Evolutionary conservation across 2,329 filamentous ascomycete species (phyloP).

Genomic region (Magnaporthales sp.): DNA sequence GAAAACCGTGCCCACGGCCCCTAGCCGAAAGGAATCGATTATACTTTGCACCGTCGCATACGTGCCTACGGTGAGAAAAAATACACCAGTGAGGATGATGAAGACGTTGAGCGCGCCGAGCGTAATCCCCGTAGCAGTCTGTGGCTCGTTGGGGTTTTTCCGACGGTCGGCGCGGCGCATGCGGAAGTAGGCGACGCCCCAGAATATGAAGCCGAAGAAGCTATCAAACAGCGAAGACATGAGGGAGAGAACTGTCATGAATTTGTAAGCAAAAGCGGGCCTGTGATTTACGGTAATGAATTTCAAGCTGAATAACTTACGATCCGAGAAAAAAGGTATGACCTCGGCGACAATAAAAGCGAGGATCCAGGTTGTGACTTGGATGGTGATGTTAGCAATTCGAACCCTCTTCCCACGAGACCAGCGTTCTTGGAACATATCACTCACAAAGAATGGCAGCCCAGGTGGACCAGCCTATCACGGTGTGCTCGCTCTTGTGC

Average conservation of each 20-base stretch:
- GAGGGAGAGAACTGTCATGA: constrained; percentile 46
- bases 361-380: constrained; percentile 65
- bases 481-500: constrained; percentile 74
- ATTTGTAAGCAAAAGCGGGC: background rate
- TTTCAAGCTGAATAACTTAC: constrained; percentile 25
- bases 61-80: constrained; percentile 75
- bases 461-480: constrained; percentile 76
- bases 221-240: constrained; percentile 90
- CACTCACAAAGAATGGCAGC: constrained; percentile 55
- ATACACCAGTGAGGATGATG: constrained; percentile 67
- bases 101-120: constrained; percentile 60
- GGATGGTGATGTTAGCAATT: background rate
- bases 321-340: constrained; percentile 84
- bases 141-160: background rate
- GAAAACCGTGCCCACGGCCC: constrained; percentile 63
- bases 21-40: constrained; percentile 59
- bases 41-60: constrained; percentile 71
- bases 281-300: background rate
- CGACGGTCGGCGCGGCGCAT: constrained; percentile 61
- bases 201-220: constrained; percentile 95
- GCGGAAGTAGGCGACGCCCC: constrained; percentile 71
- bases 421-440: constrained; percentile 3
- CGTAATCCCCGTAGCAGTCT: constrained; percentile 34
- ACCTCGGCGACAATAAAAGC: constrained; percentile 89
- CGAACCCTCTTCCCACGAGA: background rate